phyloP scores from a whole-genome alignment of 2,329 filamentous ascomycete species.

The Cucurbitaria berberidis region DNA sequence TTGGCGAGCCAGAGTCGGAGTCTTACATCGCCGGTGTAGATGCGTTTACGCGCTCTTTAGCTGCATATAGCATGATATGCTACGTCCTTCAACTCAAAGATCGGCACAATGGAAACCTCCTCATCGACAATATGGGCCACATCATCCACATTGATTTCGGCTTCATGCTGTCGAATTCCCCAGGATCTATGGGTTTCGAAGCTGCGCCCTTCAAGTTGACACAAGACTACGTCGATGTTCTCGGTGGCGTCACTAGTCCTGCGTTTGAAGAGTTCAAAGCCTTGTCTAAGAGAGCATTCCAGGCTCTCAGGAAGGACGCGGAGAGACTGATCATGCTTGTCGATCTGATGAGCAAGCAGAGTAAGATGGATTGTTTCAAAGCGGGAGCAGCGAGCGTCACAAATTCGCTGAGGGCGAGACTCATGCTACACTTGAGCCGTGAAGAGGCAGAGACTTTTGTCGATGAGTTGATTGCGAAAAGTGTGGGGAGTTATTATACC shows the following conservation, averaged over 20 bases:
- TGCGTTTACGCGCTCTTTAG: conserved; percentile 80
- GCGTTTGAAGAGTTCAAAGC: conserved; percentile 78
- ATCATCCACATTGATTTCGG: conserved; percentile 91
- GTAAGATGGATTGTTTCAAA: conserved; percentile 81
- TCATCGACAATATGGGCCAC: conserved; percentile 84
- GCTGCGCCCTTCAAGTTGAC: conserved; percentile 87
- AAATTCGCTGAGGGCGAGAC: conserved; percentile 71
- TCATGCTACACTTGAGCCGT: conserved; percentile 81
- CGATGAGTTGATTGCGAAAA: conserved; percentile 81
- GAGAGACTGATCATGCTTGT: conserved; percentile 83
- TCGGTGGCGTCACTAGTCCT: conserved; percentile 73
- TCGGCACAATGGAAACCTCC: conserved; percentile 83
- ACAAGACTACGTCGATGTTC: conserved; percentile 82
- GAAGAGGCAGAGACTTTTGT: conserved; percentile 83
- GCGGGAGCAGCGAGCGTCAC: conserved; percentile 76
- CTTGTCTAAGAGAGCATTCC: conserved; percentile 82
- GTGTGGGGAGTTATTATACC: conserved; percentile 85
- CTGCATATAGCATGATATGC: conserved; percentile 83
- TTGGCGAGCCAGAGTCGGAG: conserved; percentile 72
- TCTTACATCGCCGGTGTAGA: conserved; percentile 74
- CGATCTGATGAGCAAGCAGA: conserved; percentile 82
- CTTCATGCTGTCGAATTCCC: conserved; percentile 88
- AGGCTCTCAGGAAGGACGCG: conserved; percentile 77
- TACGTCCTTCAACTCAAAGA: conserved; percentile 87
- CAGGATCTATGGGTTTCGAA: conserved; percentile 83